These are phyloP conservation scores for Chaetomium fimeti DNA, from an alignment of 495 filamentous ascomycete species.

Conservation along the genomic window DNA sequence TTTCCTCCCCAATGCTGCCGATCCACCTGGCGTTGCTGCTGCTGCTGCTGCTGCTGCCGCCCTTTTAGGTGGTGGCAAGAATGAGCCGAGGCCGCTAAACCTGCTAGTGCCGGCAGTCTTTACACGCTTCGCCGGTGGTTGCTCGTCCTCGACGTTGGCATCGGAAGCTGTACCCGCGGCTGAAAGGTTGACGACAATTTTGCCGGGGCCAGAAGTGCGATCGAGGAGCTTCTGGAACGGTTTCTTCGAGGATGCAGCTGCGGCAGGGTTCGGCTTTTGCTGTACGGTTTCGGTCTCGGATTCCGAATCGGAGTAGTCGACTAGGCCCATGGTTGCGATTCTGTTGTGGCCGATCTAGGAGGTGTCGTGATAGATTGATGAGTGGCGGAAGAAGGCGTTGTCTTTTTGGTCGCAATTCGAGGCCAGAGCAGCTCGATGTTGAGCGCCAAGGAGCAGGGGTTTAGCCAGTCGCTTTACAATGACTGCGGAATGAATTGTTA, in stretches of 20 bases:
- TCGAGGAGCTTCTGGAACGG: slow-evolving; percentile 73
- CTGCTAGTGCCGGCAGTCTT: slow-evolving; percentile 52
- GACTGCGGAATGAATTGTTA: no score
- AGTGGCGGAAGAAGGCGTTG: not conserved
- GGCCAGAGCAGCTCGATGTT: not conserved
- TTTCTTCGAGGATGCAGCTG: slow-evolving; percentile 48
- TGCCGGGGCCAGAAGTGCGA: slow-evolving; percentile 58
- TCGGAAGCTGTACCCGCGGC: slow-evolving; percentile 38
- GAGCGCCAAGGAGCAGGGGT: not conserved
- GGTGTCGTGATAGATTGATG: not conserved
- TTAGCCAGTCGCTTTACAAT: no score
- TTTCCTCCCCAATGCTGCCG: slow-evolving; percentile 29
- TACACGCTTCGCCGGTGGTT: slow-evolving; percentile 69
- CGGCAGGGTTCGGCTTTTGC: slow-evolving; percentile 34
- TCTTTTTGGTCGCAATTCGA: not conserved
- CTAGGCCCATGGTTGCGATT: slow-evolving; percentile 60
- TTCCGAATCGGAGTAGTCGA: slow-evolving; percentile 85
- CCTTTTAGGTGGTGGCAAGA: slow-evolving; percentile 83
- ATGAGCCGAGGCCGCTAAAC: slow-evolving; percentile 76
- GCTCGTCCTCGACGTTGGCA: slow-evolving; percentile 42
- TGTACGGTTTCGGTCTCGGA: slow-evolving; percentile 63
- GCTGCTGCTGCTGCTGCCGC: slow-evolving; percentile 21
- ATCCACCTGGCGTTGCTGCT: slow-evolving; percentile 24
- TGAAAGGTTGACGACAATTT: slow-evolving; percentile 74
- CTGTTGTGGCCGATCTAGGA: not conserved